Percentiles rank a stretch among this genome's conserved stretches.
Evolutionary conservation across 75 land plant species (phyloP).

Genomic region (Isoetes taiwanensis): DNA sequence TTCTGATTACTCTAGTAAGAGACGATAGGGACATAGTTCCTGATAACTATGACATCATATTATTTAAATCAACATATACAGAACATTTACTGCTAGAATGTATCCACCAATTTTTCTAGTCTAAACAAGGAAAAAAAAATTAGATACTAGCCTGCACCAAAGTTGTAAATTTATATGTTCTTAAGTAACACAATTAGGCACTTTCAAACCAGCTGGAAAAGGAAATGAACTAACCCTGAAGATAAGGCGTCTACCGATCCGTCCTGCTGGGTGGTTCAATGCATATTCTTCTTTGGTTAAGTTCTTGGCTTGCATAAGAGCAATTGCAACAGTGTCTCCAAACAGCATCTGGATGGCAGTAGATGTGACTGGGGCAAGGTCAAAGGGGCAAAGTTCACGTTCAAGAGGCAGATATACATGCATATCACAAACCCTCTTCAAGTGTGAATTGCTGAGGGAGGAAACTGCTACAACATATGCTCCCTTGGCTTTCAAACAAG

Average conservation of each 20-base stretch:
- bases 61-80: no score
- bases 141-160: not conserved
- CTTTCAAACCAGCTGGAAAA: no score
- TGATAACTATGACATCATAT: no score
- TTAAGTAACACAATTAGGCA: not conserved
- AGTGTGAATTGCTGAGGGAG: conserved; percentile 26
- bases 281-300: conserved; percentile 85
- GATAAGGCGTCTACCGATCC: conserved; percentile 88
- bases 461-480: conserved; percentile 58
- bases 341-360: conserved; percentile 97
- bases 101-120: no score
- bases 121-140: not conserved
- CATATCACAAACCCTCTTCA: conserved; percentile 52
- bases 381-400: conserved; percentile 91
- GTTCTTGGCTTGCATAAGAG: conserved; percentile 81
- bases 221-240: conserved; percentile 53
- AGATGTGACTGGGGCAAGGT: conserved; percentile 91
- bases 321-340: conserved; percentile 90
- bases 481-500: conserved; percentile 79
- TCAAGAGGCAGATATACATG: conserved; percentile 82
- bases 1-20: no score
- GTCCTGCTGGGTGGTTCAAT: conserved; percentile 86
- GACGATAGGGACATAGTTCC: no score
- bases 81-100: no score
- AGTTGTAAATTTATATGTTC: not conserved